These are phyloP conservation scores for Fusarium oligoseptatum DNA, from an alignment of 2,329 filamentous ascomycete species.

Conservation along the genomic window DNA sequence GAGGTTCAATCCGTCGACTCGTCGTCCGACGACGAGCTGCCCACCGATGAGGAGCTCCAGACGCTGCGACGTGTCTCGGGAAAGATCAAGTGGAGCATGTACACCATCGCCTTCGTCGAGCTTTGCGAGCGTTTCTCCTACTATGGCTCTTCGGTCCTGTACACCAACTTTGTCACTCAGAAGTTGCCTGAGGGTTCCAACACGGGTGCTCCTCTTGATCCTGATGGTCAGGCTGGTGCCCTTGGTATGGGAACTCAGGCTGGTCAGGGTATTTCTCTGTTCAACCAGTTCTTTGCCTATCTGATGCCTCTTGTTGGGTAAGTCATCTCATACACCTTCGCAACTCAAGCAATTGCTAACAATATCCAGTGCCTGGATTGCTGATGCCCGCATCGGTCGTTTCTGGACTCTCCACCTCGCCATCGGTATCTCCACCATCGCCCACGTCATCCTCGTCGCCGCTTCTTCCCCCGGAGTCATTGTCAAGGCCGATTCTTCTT, in stretches of 20 bases:
- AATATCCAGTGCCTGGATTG: slow-evolving; percentile 61
- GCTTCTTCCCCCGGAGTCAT: slow-evolving; percentile 75
- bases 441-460: slow-evolving; percentile 75
- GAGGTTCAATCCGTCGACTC: slow-evolving; percentile 40
- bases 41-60: slow-evolving; percentile 72
- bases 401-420: slow-evolving; percentile 80
- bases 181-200: slow-evolving; percentile 65
- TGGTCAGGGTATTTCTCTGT: slow-evolving; percentile 61
- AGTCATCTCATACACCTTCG: slow-evolving; percentile 30
- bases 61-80: slow-evolving; percentile 75
- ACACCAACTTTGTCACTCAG: slow-evolving; percentile 75
- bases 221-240: slow-evolving; percentile 61
- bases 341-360: slow-evolving; percentile 12
- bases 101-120: slow-evolving; percentile 79
- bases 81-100: slow-evolving; percentile 74
- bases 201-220: slow-evolving; percentile 62
- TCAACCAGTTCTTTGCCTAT: slow-evolving; percentile 74
- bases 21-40: slow-evolving; percentile 52
- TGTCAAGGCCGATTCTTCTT: slow-evolving; percentile 66
- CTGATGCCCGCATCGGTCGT: slow-evolving; percentile 79
- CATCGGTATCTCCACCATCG: slow-evolving; percentile 73
- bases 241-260: slow-evolving; percentile 70
- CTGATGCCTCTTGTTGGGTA: slow-evolving; percentile 69
- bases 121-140: slow-evolving; percentile 83
- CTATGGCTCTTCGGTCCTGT: slow-evolving; percentile 78